These are phyloP conservation scores for Begonia masoniana DNA, from an alignment of 306 rosid genomes.

Conservation along the genomic window DNA sequence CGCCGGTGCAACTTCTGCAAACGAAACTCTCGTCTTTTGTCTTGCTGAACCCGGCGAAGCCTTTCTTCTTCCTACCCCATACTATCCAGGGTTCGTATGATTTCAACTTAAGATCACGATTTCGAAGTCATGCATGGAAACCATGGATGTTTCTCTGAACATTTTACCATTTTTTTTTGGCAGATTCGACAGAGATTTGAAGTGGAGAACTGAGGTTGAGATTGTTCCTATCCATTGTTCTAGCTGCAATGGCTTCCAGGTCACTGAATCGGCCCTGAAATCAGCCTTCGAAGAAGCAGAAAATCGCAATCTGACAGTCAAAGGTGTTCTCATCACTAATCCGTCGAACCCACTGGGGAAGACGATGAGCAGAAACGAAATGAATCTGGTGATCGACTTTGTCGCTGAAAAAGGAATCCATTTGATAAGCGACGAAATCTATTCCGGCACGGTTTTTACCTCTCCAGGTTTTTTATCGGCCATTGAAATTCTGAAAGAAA, in stretches of 20 bases:
- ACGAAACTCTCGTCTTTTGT: conserved; percentile 73
- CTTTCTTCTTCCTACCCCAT: conserved; percentile 67
- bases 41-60: conserved; percentile 70
- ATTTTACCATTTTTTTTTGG: conserved; percentile 7
- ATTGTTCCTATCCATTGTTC: conserved; percentile 63
- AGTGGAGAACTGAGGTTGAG: conserved; percentile 65
- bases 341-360: conserved; percentile 77
- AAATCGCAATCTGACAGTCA: conserved; percentile 30
- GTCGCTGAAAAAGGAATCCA: conserved; percentile 31
- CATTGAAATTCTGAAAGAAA: conserved; percentile 20
- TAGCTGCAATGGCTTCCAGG: conserved; percentile 55
- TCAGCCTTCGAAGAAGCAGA: conserved; percentile 42
- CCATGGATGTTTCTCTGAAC: no score
- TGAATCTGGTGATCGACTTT: conserved; percentile 37
- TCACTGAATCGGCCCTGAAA: conserved; percentile 39
- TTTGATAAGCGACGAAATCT: conserved; percentile 66
- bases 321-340: conserved; percentile 62
- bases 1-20: conserved; percentile 76
- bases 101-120: no score
- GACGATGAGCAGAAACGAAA: conserved; percentile 33
- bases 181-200: conserved; percentile 74
- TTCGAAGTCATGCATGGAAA: no score
- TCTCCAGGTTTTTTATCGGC: conserved; percentile 36
- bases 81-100: conserved; percentile 24
- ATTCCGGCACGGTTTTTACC: conserved; percentile 57